Percentiles rank a stretch among this genome's conserved stretches.
Evolutionary conservation across 768 basidiomycete genomes (phyloP).

Genomic region (Trametes cinnabarina): DNA sequence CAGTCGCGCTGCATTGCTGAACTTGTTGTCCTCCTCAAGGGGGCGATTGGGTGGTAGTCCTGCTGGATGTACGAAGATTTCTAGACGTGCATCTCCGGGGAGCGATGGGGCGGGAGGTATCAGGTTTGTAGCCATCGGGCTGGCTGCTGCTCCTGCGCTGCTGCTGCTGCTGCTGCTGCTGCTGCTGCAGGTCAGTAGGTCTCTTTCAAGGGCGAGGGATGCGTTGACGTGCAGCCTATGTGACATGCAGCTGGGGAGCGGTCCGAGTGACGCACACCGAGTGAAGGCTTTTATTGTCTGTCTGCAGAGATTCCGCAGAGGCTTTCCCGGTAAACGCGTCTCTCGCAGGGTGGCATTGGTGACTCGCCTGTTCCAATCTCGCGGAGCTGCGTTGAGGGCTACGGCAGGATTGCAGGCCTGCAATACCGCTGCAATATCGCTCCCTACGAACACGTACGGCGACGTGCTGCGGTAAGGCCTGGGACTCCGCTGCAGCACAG

Average conservation of each 20-base stretch:
- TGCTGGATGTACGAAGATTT: slow-evolving; percentile 2
- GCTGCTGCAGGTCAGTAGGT: neutral
- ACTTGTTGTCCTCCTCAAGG: slow-evolving; percentile 2
- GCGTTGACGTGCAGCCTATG: too few relatives aligned
- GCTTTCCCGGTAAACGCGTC: too few relatives aligned
- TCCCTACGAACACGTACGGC: too few relatives aligned
- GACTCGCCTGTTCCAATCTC: too few relatives aligned
- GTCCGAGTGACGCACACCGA: too few relatives aligned
- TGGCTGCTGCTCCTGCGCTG: neutral
- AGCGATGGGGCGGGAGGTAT: neutral
- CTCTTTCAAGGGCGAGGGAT: neutral
- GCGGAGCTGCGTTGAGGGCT: too few relatives aligned
- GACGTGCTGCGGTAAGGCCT: too few relatives aligned
- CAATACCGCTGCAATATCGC: too few relatives aligned
- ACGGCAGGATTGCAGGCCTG: too few relatives aligned
- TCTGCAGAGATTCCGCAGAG: neutral
- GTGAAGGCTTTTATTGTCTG: neutral
- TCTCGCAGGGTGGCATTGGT: too few relatives aligned
- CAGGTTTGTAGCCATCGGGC: neutral
- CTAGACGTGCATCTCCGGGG: slow-evolving; percentile 1
- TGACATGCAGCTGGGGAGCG: too few relatives aligned
- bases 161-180: neutral
- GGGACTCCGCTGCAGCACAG: too few relatives aligned
- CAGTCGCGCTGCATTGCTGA: slow-evolving; percentile 1
- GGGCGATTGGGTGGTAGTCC: neutral